phyloP scores from a whole-genome alignment of 768 basidiomycete genomes.

The Mycena latifolia region DNA sequence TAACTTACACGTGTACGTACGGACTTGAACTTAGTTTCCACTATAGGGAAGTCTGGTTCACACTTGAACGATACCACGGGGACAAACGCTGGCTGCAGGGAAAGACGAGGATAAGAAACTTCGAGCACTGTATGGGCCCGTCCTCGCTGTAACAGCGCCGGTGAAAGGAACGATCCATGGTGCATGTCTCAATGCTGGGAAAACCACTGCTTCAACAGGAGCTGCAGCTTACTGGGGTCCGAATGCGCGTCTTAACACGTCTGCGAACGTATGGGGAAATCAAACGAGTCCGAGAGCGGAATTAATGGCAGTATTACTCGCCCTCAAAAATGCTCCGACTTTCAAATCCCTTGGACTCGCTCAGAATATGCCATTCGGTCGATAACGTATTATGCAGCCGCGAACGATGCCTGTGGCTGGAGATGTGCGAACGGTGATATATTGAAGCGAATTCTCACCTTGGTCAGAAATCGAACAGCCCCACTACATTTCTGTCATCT shows the following conservation, averaged over 20 bases:
- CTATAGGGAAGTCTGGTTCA: too few species aligned
- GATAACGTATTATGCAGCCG: neutral
- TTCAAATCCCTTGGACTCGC: neutral
- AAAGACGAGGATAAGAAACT: too few species aligned
- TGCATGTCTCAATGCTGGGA: neutral
- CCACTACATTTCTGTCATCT: too few species aligned
- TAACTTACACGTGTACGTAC: too few species aligned
- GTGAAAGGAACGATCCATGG: constrained; percentile 10
- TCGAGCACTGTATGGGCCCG: too few species aligned
- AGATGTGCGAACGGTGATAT: neutral
- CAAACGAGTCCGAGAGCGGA: constrained; percentile 7
- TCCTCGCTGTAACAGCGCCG: too few species aligned
- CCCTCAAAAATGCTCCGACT: neutral
- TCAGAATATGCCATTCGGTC: constrained; percentile 8
- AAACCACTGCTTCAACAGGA: neutral
- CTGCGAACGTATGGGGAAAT: neutral
- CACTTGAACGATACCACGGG: too few species aligned
- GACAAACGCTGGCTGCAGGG: too few species aligned
- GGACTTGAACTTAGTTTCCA: too few species aligned
- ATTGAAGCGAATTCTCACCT: too few species aligned
- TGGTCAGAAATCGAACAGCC: too few species aligned
- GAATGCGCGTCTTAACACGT: neutral
- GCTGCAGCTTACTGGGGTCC: too few species aligned
- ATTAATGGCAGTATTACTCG: neutral
- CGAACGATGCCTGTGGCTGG: neutral